phyloP scores from a whole-genome alignment of 2,329 filamentous ascomycete genomes.

The Hirsutella thompsonii region DNA sequence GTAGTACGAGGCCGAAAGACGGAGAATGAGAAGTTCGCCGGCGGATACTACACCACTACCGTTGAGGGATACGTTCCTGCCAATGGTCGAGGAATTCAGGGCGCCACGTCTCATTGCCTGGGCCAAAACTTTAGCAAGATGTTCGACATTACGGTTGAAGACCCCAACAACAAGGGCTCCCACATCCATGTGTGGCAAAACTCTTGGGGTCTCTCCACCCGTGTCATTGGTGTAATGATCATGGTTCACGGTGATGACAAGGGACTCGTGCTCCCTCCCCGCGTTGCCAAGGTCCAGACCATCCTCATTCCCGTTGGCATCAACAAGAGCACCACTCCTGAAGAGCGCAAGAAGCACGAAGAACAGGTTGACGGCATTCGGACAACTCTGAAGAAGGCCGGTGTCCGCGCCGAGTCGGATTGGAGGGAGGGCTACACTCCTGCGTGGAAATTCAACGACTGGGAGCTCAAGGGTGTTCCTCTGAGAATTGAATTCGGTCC shows the following conservation, averaged over 20 bases:
- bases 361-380: slow-evolving; percentile 63
- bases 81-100: slow-evolving; percentile 93
- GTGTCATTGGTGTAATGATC: slow-evolving; percentile 96
- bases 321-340: slow-evolving; percentile 72
- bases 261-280: slow-evolving; percentile 83
- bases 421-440: slow-evolving; percentile 84
- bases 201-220: slow-evolving; percentile 95
- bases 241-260: slow-evolving; percentile 97
- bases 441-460: slow-evolving; percentile 98
- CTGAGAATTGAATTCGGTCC: slow-evolving; percentile 91
- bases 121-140: slow-evolving; percentile 99
- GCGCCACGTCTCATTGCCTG: slow-evolving; percentile 84
- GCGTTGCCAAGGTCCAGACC: slow-evolving; percentile 75
- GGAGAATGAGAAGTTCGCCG: slow-evolving; percentile 95
- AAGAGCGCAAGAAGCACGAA: slow-evolving; percentile 65
- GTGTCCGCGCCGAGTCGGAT: slow-evolving; percentile 70
- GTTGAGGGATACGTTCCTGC: slow-evolving; percentile 94
- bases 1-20: slow-evolving; percentile 93
- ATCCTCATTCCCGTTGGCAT: slow-evolving; percentile 88
- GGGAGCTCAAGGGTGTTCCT: slow-evolving; percentile 93
- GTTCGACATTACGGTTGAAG: slow-evolving; percentile 96
- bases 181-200: slow-evolving; percentile 94
- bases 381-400: slow-evolving; percentile 54
- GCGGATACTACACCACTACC: slow-evolving; percentile 91
- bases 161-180: slow-evolving; percentile 68